Evolutionary conservation across 164 flowering plant genomes (phyloP).

Genomic region (Dillenia suffruticosa): DNA sequence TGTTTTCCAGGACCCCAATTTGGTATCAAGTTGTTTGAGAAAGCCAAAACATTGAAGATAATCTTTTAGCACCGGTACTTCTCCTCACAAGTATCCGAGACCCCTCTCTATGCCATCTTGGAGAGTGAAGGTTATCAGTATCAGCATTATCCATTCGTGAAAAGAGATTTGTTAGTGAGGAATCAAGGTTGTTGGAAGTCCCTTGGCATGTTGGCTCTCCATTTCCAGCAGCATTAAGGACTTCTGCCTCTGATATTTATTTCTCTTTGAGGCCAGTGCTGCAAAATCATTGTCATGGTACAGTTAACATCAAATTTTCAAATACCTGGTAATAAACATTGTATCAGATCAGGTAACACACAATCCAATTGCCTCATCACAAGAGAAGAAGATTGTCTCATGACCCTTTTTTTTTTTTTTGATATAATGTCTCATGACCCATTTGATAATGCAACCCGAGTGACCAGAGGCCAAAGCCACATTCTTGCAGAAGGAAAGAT

Average conservation of each 20-base stretch:
- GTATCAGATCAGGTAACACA: no score
- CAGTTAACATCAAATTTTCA: not conserved
- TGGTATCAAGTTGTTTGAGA: conserved; percentile 6
- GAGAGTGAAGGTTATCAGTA: conserved; percentile 1
- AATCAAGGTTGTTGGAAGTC: conserved; percentile 56
- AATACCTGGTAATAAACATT: not conserved
- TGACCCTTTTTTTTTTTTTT: no score
- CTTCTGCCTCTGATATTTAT: conserved; percentile 86
- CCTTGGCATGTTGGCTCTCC: conserved; percentile 85
- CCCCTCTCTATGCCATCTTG: conserved; percentile 5
- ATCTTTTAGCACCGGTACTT: no score
- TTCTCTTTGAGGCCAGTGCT: conserved; percentile 96
- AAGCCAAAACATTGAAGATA: conserved; percentile 7
- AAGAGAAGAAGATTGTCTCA: no score
- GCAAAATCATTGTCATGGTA: conserved; percentile 14
- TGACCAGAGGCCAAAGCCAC: no score
- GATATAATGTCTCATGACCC: no score
- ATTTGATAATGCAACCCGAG: no score
- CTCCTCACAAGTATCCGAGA: not conserved
- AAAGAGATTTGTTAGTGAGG: conserved; percentile 20
- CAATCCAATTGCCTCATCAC: no score
- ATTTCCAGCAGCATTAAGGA: conserved; percentile 92
- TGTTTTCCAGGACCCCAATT: conserved; percentile 12
- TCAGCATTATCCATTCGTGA: conserved; percentile 2
- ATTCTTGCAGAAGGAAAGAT: no score